Base-by-base conservation (phyloP, 140 eudicot species). In the Artemisia princeps region DNA sequence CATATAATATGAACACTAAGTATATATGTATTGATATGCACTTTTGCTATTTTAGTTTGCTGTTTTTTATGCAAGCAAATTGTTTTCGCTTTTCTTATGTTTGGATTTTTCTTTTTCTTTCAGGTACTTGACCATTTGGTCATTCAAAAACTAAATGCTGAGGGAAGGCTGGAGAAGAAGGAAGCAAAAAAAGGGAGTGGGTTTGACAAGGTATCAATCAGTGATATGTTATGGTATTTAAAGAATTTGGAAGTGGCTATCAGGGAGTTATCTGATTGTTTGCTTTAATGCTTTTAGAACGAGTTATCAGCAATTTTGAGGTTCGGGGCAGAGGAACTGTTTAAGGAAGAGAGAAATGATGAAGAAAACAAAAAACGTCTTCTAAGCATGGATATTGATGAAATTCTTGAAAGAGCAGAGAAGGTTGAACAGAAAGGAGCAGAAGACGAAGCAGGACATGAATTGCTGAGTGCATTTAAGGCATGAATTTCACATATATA, bases 91-190 rank as follows among this genome's bases (percentile, higher is more conserved):
- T 55, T 42, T 19, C 63, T 68, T 51, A 55, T 74, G 48, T 46
- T 74, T 37, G 53, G 42, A 33, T 77, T 75, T 14, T 60, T 1
- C 44, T 37, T 37, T 37, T 40, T 50, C 1, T 69, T 80, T 63
- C 67, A 94, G 99, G 99, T 94, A 54, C 94, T 94, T 70, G 99
- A 94, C 70, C 99, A 94, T 86, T 78, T 94, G 82, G 96, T 94
- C 70, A 94, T 94, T 76, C 99, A 94, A 69, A 88, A 94, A 77
- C 77, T 94, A 52, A 94, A 94, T 80, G 99, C 99, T 1, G 99
- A 94, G 72, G 99, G 99, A 17, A 88, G 82, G 63, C 68, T 94
- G 85, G 99, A 94, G 87, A 94, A 86, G 81, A 88, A 94, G 68
- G 96, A 94, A 85, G 78, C 99, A 0, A 94, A 88, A 67, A 94